Base-by-base conservation (phyloP, 305 asterid genomes). In the Fraxinus sp. region DNA sequence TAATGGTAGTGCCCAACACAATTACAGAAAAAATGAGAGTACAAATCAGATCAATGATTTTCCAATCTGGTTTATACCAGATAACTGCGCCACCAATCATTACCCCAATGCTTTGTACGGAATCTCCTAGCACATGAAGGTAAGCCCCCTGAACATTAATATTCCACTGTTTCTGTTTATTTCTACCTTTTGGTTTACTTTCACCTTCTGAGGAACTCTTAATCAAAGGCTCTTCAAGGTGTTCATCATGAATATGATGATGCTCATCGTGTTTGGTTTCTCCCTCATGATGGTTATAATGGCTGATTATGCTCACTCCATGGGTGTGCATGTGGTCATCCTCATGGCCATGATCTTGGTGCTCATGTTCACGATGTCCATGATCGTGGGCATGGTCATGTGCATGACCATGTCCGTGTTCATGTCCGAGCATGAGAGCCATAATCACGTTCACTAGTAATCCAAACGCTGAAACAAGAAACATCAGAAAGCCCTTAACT, bases 51-150 rank as follows among this genome's bases (percentile, higher is more conserved):
- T 94, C 98, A 16, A 93, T 87, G 78, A 93, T 92, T 78, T 92
- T 94, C 98, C 94, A 94, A 81, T 93, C 90, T 1, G 97, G 98
- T 86, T 92, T 92, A 55, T 88, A 91, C 98, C 98, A 94, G 79
- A 94, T 94, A 4, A 92, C 20, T 20, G 92, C 98, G 36, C 97
- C 97, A n/a, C 98, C 98, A 32, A 94, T 89, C 98, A 93, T 94
- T 10, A 94, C 98, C 2, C 97, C 98, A 32, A 94, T 84, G 77
- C 98, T 94, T 80, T 93, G 98, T 81, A 93, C 85, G 7, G 97
- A 93, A 83, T 94, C 98, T 77, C 97, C 98, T 3, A 94, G 89
- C 18, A 93, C 97, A 75, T 94, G 98, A 78, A 94, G 97, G 80
- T 94, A 94, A 79, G 98, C 97, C 52, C 98, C 98, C 80, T 94